Conservation (phyloP, 352 stramenopile species). For the Pythium dissotocum region DNA sequence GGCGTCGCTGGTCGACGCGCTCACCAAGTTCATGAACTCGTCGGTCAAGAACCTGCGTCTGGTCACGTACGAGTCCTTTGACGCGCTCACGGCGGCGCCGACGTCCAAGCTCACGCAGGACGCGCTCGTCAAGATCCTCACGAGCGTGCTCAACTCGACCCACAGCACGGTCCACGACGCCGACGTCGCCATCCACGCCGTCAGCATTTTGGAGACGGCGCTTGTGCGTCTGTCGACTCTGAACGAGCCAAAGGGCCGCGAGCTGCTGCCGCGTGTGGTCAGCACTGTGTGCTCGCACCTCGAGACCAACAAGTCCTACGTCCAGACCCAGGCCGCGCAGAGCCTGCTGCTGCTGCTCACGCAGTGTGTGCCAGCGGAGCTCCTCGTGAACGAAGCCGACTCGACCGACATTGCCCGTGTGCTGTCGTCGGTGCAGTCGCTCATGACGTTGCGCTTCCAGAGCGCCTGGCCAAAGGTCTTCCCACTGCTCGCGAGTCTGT, state of each 20-base stretch:
- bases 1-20: conserved; percentile 66
- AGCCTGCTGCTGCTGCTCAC: conserved; percentile 69
- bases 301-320: conserved; percentile 50
- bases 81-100: conserved; percentile 51
- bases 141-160: conserved; percentile 62
- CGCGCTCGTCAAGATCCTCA: conserved; percentile 62
- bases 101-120: conserved; percentile 68
- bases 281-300: conserved; percentile 71
- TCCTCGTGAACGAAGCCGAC: conserved; percentile 56
- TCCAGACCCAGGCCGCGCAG: conserved; percentile 65
- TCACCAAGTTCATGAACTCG: conserved; percentile 73
- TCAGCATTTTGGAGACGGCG: conserved; percentile 63
- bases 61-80: conserved; percentile 77
- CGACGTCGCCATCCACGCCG: conserved; percentile 59
- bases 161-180: conserved; percentile 59
- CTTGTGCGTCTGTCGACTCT: conserved; percentile 64
- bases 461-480: conserved; percentile 81
- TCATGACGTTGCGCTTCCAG: conserved; percentile 86
- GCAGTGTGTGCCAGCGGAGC: conserved; percentile 48
- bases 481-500: conserved; percentile 65
- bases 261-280: conserved; percentile 80
- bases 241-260: conserved; percentile 57
- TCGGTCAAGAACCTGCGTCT: conserved; percentile 76
- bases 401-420: conserved; percentile 67
- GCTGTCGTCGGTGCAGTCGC: conserved; percentile 73